A percentile compares a stretch with the other conserved stretches of the same genome.
Conservation (phyloP, 805 yeast species). For the Saturnispora kantuleensis region DNA sequence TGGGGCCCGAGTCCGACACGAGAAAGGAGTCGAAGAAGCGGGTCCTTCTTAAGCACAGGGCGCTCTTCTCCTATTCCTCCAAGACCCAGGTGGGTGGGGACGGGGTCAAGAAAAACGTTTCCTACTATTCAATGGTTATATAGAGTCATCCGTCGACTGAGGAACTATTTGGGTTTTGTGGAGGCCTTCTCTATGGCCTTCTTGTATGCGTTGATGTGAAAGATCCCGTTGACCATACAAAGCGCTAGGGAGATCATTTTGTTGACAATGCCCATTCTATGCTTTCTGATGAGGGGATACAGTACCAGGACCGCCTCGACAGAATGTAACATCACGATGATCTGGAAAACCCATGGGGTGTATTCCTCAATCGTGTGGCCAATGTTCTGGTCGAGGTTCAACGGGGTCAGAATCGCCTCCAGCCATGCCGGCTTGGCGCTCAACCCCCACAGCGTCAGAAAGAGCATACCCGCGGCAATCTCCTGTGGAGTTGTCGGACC, state of each 20-base stretch:
- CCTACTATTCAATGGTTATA: constrained; percentile 16
- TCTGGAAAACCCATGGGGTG: constrained; percentile 11
- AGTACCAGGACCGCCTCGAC: constrained; percentile 39
- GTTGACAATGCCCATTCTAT: constrained; percentile 48
- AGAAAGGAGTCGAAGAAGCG: constrained; percentile 9
- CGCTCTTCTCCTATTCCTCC: constrained; percentile 33
- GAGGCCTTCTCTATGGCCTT: constrained; percentile 8
- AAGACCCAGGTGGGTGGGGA: constrained; percentile 16
- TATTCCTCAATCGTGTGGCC: constrained; percentile 8
- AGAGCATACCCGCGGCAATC: constrained; percentile 20
- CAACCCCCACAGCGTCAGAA: constrained; percentile 5
- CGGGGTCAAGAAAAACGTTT: constrained; percentile 11
- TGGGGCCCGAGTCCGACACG: constrained; percentile 4
- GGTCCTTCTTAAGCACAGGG: constrained; percentile 39
- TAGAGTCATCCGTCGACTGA: not conserved
- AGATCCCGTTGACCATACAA: constrained; percentile 54
- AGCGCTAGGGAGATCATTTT: constrained; percentile 43
- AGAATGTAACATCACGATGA: constrained; percentile 35
- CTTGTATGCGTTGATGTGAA: constrained; percentile 37
- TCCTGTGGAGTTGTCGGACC: constrained; percentile 32
- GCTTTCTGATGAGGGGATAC: constrained; percentile 41
- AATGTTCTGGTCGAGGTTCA: constrained; percentile 7
- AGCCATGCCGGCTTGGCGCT: constrained; percentile 10
- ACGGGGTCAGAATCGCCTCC: constrained; percentile 1
- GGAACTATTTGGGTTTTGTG: constrained; percentile 13